phyloP scores from a whole-genome alignment of 1,284 basidiomycete species.

The Malassezia slooffiae region DNA sequence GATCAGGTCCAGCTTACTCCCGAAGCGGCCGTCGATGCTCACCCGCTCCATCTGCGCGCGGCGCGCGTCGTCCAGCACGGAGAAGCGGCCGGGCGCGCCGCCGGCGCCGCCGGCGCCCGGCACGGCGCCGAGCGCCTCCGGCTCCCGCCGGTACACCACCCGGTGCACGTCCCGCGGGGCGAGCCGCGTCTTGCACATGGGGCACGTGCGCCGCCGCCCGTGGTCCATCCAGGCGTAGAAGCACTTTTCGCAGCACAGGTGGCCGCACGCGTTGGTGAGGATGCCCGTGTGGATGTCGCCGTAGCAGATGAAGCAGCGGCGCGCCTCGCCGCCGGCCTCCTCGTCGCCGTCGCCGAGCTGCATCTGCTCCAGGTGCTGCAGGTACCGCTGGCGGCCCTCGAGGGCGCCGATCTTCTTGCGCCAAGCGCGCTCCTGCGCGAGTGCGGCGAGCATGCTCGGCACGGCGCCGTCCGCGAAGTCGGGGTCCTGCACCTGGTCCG shows the following conservation, averaged over 20 bases:
- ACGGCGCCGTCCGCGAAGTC: conserved; percentile 17
- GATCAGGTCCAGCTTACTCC: conserved; percentile 40
- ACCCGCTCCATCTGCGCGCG: conserved; percentile 15
- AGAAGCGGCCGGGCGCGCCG: conserved; percentile 13
- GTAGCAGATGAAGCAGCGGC: conserved; percentile 36
- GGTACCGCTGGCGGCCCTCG: conserved; percentile 29
- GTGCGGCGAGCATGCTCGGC: conserved; percentile 12
- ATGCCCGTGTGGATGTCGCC: conserved; percentile 33
- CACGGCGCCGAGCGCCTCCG: not conserved
- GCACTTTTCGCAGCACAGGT: conserved; percentile 35
- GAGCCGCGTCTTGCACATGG: conserved; percentile 33
- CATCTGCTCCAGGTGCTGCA: conserved; percentile 27
- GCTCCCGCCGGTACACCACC: conserved; percentile 24
- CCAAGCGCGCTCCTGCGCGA: conserved; percentile 20
- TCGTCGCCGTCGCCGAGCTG: conserved; percentile 20
- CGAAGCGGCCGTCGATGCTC: conserved; percentile 24
- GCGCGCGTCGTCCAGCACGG: conserved; percentile 18
- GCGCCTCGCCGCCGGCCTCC: conserved; percentile 12
- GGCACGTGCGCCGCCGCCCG: conserved; percentile 29
- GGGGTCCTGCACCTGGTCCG: conserved; percentile 36
- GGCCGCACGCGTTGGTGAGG: conserved; percentile 34
- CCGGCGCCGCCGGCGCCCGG: not conserved
- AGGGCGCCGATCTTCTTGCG: conserved; percentile 22
- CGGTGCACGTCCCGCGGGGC: conserved; percentile 30
- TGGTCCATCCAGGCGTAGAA: conserved; percentile 35